Conservation (phyloP, 495 filamentous ascomycete species). For the Monascus purpureus region DNA sequence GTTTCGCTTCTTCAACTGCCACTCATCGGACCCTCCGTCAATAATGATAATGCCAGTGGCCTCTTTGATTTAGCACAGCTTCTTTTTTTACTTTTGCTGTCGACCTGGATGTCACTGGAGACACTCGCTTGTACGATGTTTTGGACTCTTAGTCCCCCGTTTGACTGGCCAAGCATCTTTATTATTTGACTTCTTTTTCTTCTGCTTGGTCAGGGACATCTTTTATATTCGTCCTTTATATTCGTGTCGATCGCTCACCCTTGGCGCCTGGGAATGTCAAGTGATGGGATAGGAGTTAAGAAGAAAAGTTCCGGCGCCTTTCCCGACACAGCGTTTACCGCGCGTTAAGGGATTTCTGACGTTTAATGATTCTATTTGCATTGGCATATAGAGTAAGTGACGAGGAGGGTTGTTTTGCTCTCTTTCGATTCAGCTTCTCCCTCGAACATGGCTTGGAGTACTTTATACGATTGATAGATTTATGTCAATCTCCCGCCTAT, state of each 20-base stretch:
- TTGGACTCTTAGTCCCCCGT: conserved; percentile 28
- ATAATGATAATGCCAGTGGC: conserved; percentile 33
- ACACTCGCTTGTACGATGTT: conserved; percentile 32
- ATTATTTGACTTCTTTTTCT: conserved; percentile 11
- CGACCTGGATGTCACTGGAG: conserved; percentile 13
- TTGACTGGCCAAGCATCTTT: conserved; percentile 23
- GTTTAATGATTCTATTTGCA: conserved; percentile 20
- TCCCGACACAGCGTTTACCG: conserved; percentile 31
- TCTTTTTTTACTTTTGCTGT: conserved; percentile 1
- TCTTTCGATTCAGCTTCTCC: neutral
- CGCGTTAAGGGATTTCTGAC: conserved; percentile 20
- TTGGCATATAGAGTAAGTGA: conserved; percentile 24
- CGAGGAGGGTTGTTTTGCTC: neutral
- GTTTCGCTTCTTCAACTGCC: neutral
- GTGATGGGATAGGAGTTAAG: conserved; percentile 6
- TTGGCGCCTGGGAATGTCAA: conserved; percentile 26
- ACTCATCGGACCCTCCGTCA: conserved; percentile 15
- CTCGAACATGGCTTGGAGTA: too few relatives aligned
- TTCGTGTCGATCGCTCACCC: conserved; percentile 36
- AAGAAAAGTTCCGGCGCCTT: conserved; percentile 23
- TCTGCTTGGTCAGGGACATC: conserved; percentile 18
- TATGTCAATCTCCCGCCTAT: too few relatives aligned
- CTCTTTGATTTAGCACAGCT: conserved; percentile 4
- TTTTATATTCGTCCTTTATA: conserved; percentile 1
- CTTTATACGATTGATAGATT: too few relatives aligned